These are phyloP conservation scores for Aspergillus brunneoviolaceus DNA, from an alignment of 2,329 filamentous ascomycete genomes.

Conservation along the genomic window DNA sequence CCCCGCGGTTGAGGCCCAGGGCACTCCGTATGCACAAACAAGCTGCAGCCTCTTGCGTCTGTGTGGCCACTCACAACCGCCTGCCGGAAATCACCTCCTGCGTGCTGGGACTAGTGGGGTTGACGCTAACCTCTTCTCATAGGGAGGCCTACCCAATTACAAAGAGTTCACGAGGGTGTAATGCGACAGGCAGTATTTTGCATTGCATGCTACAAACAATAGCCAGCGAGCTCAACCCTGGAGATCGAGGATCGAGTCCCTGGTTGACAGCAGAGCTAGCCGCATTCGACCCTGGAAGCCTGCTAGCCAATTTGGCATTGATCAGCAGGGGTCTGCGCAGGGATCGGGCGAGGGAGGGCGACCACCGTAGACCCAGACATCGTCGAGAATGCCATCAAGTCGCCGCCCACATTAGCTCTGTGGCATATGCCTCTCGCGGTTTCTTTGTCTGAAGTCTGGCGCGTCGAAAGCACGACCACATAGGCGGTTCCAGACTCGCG, in stretches of 20 bases:
- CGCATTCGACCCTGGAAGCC: background rate
- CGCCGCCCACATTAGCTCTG: background rate
- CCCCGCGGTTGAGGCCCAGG: too few relatives aligned
- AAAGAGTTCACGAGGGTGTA: background rate
- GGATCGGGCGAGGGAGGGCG: background rate
- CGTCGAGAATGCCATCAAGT: background rate
- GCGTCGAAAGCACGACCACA: background rate
- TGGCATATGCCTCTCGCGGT: background rate
- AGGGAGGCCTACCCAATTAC: background rate
- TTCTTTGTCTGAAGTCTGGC: background rate
- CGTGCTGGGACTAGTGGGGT: background rate
- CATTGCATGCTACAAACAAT: background rate
- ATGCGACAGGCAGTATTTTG: too few relatives aligned
- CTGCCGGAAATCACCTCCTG: background rate
- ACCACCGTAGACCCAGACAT: background rate
- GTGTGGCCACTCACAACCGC: background rate
- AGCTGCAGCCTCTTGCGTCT: too few relatives aligned
- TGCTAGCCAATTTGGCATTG: background rate
- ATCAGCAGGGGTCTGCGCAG: background rate
- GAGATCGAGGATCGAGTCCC: background rate
- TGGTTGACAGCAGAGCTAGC: background rate
- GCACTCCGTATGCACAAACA: too few relatives aligned
- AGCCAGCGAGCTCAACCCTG: background rate
- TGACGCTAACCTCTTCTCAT: background rate
- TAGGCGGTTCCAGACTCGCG: conserved; percentile 1